These are phyloP conservation scores for Pontederia crassipes DNA, from an alignment of 176 grass and related monocot genomes.

Conservation along the genomic window DNA sequence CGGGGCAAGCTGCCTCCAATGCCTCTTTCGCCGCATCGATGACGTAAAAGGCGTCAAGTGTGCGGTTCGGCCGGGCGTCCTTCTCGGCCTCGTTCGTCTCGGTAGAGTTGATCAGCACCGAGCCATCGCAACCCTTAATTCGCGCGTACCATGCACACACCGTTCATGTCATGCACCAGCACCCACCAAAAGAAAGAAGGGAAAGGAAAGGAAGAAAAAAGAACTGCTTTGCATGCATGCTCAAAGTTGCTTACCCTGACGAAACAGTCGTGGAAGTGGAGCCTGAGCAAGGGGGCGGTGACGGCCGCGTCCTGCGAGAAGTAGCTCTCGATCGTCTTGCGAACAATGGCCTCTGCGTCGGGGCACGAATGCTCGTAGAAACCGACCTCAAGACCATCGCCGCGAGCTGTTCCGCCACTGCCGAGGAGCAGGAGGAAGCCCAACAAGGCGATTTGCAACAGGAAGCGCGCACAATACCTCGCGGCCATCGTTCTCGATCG, in stretches of 20 bases:
- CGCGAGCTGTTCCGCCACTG: neutral
- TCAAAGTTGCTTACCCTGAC: constrained; percentile 2
- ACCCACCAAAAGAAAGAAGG: neutral
- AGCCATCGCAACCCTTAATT: constrained; percentile 72
- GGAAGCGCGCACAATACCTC: no score
- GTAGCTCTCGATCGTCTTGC: constrained; percentile 22
- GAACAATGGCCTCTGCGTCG: constrained; percentile 37
- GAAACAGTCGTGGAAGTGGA: constrained; percentile 66
- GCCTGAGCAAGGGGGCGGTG: constrained; percentile 32
- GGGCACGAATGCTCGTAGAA: constrained; percentile 48
- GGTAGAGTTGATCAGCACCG: constrained; percentile 42
- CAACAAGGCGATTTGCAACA: neutral
- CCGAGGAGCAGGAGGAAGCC: neutral
- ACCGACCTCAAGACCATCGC: constrained; percentile 13
- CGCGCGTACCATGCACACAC: neutral
- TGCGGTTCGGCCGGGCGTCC: constrained; percentile 43
- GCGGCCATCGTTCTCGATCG: no score
- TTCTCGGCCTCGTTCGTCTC: constrained; percentile 40
- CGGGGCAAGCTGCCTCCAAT: constrained; percentile 51
- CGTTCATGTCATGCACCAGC: no score
- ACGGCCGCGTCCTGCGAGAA: constrained; percentile 22
- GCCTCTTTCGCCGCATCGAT: constrained; percentile 49
- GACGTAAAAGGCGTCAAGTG: constrained; percentile 46
- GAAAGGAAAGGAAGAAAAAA: neutral
- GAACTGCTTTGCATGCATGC: neutral